phyloP scores from a whole-genome alignment of 768 basidiomycete genomes.

The Tubosaeta sp. region DNA sequence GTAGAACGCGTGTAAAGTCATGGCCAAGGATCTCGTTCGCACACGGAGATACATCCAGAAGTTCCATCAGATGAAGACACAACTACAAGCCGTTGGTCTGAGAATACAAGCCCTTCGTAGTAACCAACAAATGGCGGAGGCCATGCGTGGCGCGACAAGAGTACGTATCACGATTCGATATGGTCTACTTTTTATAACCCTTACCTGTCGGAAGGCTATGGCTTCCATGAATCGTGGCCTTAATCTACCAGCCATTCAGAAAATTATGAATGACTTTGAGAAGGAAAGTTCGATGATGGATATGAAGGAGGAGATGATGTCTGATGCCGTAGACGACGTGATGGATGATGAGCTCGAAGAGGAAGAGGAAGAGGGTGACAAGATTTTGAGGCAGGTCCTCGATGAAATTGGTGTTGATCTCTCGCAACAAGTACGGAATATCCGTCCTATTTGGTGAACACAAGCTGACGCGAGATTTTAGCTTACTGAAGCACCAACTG shows the following conservation, averaged over 20 bases:
- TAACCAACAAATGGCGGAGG: slow-evolving; percentile 99
- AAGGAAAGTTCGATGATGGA: slow-evolving; percentile 98
- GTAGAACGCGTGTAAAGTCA: slow-evolving; percentile 97
- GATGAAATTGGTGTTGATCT: slow-evolving; percentile 95
- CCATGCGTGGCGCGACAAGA: slow-evolving; percentile 96
- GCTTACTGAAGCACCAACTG: slow-evolving; percentile 82
- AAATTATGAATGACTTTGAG: slow-evolving; percentile 98
- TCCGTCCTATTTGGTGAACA: not conserved
- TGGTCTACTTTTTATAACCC: slow-evolving; percentile 1
- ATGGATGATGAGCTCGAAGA: slow-evolving; percentile 92
- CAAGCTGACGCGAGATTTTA: slow-evolving; percentile 30
- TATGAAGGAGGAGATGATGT: slow-evolving; percentile 99
- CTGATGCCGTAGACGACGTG: slow-evolving; percentile 94
- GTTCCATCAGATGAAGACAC: slow-evolving; percentile 98
- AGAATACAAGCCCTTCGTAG: slow-evolving; percentile 95
- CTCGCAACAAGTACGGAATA: slow-evolving; percentile 66
- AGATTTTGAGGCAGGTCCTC: slow-evolving; percentile 91
- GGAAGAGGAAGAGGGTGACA: slow-evolving; percentile 94
- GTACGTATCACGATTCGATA: slow-evolving; percentile 45
- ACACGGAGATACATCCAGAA: slow-evolving; percentile 95
- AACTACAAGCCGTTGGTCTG: slow-evolving; percentile 91
- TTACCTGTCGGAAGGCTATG: slow-evolving; percentile 70
- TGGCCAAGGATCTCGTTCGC: slow-evolving; percentile 98
- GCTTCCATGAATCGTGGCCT: slow-evolving; percentile 94
- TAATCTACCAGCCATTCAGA: slow-evolving; percentile 91